phyloP scores from a whole-genome alignment of 345 rosid genomes.

The Citrus mangshanensis region DNA sequence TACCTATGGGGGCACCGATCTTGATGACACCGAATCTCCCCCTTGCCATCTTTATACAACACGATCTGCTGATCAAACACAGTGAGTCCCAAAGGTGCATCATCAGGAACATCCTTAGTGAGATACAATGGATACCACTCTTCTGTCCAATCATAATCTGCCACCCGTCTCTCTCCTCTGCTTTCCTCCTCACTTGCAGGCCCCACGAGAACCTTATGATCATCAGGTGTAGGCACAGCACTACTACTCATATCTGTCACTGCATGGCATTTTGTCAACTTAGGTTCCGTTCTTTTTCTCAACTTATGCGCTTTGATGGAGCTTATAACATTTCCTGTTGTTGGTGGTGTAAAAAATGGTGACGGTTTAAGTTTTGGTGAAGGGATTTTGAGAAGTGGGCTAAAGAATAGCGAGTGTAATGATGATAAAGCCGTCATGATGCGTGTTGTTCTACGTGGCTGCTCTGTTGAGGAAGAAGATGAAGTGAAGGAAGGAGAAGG shows the following conservation, averaged over 20 bases:
- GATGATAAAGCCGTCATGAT: slow-evolving; percentile 30
- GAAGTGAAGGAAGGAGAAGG: neutral
- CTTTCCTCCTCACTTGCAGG: slow-evolving; percentile 34
- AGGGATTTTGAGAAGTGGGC: slow-evolving; percentile 5
- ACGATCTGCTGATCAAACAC: slow-evolving; percentile 81
- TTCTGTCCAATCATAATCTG: slow-evolving; percentile 76
- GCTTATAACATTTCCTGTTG: neutral
- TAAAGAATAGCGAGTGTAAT: slow-evolving; percentile 19
- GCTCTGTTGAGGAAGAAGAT: neutral
- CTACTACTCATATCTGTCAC: slow-evolving; percentile 21
- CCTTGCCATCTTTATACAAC: slow-evolving; percentile 71
- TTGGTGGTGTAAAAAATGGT: neutral
- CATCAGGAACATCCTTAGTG: slow-evolving; percentile 70
- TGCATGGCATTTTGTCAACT: slow-evolving; percentile 24
- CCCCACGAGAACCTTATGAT: slow-evolving; percentile 22
- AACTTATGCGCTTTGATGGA: neutral
- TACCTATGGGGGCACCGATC: slow-evolving; percentile 98
- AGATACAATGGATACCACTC: slow-evolving; percentile 96
- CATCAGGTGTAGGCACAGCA: slow-evolving; percentile 11
- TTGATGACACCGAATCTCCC: slow-evolving; percentile 59
- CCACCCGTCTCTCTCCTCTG: slow-evolving; percentile 45
- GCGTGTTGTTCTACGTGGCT: neutral
- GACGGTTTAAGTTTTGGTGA: neutral
- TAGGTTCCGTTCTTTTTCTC: neutral
- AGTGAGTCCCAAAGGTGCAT: slow-evolving; percentile 88